Base-by-base conservation (phyloP, 768 basidiomycete species). In the Tylopilus subfusipes region DNA sequence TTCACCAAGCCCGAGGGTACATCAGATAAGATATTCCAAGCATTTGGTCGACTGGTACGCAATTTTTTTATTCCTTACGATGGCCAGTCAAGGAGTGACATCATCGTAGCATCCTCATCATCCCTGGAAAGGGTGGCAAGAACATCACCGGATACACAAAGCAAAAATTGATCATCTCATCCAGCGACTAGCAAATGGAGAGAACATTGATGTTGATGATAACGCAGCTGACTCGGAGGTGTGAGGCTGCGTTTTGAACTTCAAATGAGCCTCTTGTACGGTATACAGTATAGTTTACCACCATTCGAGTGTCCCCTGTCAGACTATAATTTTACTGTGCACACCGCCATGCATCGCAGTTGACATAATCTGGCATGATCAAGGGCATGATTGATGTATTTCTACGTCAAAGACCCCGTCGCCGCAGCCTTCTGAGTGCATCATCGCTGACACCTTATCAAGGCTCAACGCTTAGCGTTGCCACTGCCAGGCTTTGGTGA, bases 61-160 rank as follows among this genome's bases (percentile, higher is more conserved):
- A 34, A 48, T 42, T 24, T 19, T 54, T 36, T 21, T 47, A 43
- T 9, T 12, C 16, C 22, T 42, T 43, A n/a, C 21, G 24, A 52
- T 42, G 52, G 4, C 5, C 24, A 11, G 18, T 51, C 3, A 18
- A 21, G 53, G 19, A 63, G 24, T 21, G 40, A 7, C 21, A 48
- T 45, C 50, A n/a, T 52, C 57, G 18, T 62, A 93, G 90, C 79
- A 92, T 68, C 82, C 90, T 2, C 88, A 92, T 66, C 91, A 93
- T 73, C 91, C 91, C 3, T 93, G 91, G 91, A 93, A 93, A 68
- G 91, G 91, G 14, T 93, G 91, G 91, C 91, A 93, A 68, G 91
- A 93, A 63, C 91, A 93, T 66, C 86, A 92, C 67, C 82, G 91
- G 40, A 90, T 92, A 62, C 91, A 93, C 68, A 93, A 92, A 65